Evolutionary conservation across 305 asterid genomes (phyloP), one percentile per base, ranked within the genome.

Genomic region (Euphrasia arctica): DNA sequence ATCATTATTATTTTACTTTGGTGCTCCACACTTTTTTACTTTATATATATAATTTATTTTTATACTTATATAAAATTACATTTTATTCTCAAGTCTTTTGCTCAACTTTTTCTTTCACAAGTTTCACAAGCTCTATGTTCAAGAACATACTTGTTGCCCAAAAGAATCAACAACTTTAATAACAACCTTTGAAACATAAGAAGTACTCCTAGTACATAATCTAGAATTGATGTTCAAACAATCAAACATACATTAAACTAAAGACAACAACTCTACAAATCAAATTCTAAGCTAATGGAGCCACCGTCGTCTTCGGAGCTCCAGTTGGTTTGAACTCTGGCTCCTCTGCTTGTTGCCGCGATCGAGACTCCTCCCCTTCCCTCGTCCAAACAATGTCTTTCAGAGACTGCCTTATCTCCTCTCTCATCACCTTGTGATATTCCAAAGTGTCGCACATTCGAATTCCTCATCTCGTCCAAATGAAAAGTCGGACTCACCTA

Each of bases 361-460:
- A 61, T 64, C 13, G 79, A 10, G 72, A 80, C 41, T 78, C 79
- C 12, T 76, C 85, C n/a, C 86, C 89, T 75, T 82, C 92, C 96
- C 92, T 85, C 42, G 94, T 69, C 96, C 97, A 87, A 36, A 85
- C 88, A 54, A 87, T 78, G 72, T 90, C 97, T 60, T 82, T 69
- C 71, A 90, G 54, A 2, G 79, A 77, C 8, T 92, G 95, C 76
- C 88, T 77, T 42, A 85, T 62, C n/a, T 78, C 88, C 72, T 69
- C 61, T 70, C 81, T 74, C 86, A 90, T 78, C 78, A 80, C 62
- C 80, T 79, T 81, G 70, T 64, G 83, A 72, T 85, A 87, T 65
- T 90, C 95, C 69, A 90, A 47, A 0, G 89, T 82, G 64, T 90
- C 95, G 28, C 95, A 18, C 95, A 22, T 65, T 80, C 3, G 77